These are phyloP conservation scores for Monilinia laxa DNA, from an alignment of 2,329 filamentous ascomycete species.

Conservation along the genomic window DNA sequence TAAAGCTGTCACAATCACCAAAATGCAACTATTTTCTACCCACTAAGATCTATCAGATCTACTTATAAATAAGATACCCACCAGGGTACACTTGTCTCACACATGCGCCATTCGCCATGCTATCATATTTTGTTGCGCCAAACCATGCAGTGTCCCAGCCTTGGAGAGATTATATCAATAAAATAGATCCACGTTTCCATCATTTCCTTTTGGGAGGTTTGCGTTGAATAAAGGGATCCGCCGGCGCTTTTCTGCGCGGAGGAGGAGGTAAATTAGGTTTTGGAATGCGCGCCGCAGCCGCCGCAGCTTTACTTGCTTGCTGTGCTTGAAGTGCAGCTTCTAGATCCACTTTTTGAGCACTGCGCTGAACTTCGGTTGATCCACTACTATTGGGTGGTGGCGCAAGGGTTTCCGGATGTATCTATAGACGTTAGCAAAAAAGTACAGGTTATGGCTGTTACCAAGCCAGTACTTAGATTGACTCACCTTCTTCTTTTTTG, in stretches of 20 bases:
- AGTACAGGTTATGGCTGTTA: neutral
- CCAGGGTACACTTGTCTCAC: conserved; percentile 3
- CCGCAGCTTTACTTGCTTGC: conserved; percentile 19
- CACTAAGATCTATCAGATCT: conserved; percentile 14
- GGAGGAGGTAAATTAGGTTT: conserved; percentile 21
- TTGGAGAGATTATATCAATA: neutral
- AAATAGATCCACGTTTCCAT: conserved; percentile 5
- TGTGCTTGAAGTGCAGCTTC: conserved; percentile 24
- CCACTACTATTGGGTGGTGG: conserved; percentile 8
- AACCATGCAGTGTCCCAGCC: neutral
- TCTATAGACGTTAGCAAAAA: conserved; percentile 9
- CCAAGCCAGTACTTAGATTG: neutral
- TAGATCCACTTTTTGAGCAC: conserved; percentile 17
- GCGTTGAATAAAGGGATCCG: conserved; percentile 30
- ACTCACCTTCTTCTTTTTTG: conserved; percentile 25
- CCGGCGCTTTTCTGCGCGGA: conserved; percentile 28
- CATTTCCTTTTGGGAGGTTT: conserved; percentile 24
- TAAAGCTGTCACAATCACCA: conserved; percentile 17
- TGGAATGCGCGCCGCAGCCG: conserved; percentile 14
- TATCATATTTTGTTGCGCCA: conserved; percentile 1
- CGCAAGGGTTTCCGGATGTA: neutral
- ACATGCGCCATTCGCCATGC: conserved; percentile 15
- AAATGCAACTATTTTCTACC: conserved; percentile 16
- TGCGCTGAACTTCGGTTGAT: neutral
- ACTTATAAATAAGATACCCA: neutral